phyloP scores from a whole-genome alignment of 2,329 filamentous ascomycete genomes.

The Diplodia mutila region DNA sequence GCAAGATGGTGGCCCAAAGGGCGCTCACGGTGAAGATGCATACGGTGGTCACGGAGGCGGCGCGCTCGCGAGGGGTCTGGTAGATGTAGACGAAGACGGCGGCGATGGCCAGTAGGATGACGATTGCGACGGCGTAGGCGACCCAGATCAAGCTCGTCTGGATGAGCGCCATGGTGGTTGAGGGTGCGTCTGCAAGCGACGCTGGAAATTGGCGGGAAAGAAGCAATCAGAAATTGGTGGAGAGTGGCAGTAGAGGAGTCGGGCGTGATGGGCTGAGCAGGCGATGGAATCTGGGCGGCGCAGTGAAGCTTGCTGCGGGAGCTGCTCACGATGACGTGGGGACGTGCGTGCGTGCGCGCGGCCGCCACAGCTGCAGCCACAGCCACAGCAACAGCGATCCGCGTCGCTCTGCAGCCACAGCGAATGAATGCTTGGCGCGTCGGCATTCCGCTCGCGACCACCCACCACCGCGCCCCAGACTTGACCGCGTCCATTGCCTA shows the following conservation, averaged over 20 bases:
- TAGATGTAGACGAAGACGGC: conserved; percentile 88
- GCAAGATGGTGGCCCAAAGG: conserved; percentile 86
- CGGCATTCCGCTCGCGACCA: conserved; percentile 18
- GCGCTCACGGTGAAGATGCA: conserved; percentile 85
- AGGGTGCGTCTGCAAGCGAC: neutral
- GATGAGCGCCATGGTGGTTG: conserved; percentile 68
- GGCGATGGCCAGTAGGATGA: conserved; percentile 74
- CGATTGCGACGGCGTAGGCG: conserved; percentile 82
- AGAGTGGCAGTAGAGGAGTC: neutral
- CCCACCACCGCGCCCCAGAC: neutral
- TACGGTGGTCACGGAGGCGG: conserved; percentile 77
- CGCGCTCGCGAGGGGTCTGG: conserved; percentile 86
- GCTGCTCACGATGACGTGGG: conserved; percentile 21
- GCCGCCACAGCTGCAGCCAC: neutral
- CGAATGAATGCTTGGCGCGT: conserved; percentile 12
- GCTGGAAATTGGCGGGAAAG: neutral
- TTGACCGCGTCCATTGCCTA: conserved; percentile 3
- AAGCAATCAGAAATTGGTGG: neutral
- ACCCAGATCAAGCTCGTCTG: conserved; percentile 94
- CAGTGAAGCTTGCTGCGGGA: conserved; percentile 15
- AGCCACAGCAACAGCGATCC: neutral
- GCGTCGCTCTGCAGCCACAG: neutral
- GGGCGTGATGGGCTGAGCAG: neutral
- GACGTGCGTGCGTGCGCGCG: no score
- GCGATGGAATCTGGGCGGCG: neutral